Conservation (phyloP, 2,329 filamentous ascomycete species). For the Penicillium sp. region DNA sequence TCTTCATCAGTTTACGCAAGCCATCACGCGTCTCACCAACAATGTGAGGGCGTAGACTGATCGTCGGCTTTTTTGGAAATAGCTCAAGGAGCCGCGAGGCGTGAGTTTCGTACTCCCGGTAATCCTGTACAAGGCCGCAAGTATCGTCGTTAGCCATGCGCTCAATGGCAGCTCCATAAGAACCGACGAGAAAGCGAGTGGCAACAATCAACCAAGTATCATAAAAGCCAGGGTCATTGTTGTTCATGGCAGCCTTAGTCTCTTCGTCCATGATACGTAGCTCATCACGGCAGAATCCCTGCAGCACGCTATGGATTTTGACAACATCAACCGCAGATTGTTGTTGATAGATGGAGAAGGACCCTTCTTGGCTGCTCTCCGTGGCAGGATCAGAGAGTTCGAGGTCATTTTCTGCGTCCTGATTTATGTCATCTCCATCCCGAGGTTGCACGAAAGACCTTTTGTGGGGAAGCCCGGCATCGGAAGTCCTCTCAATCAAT, state of each 20-base stretch:
- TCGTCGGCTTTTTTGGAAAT: constrained; percentile 36
- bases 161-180: constrained; percentile 41
- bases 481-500: constrained; percentile 42
- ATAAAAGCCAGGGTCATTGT: constrained; percentile 34
- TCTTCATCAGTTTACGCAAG: constrained; percentile 34
- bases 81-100: constrained; percentile 40
- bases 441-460: constrained; percentile 10
- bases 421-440: constrained; percentile 21
- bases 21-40: constrained; percentile 37
- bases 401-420: constrained; percentile 23
- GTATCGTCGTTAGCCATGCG: constrained; percentile 40
- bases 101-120: constrained; percentile 48
- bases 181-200: constrained; percentile 41
- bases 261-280: constrained; percentile 40
- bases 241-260: constrained; percentile 13
- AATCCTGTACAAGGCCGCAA: constrained; percentile 45
- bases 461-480: constrained; percentile 29
- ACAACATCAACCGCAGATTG: constrained; percentile 42
- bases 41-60: constrained; percentile 13
- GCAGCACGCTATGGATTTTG: constrained; percentile 49
- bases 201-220: constrained; percentile 45
- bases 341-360: constrained; percentile 31
- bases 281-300: constrained; percentile 48
- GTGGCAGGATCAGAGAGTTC: constrained; percentile 35
- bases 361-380: constrained; percentile 36